Evolutionary conservation across 257 asterid genomes (phyloP), one percentile per base, ranked within the genome.

Genomic region (Solanum arcanum): DNA sequence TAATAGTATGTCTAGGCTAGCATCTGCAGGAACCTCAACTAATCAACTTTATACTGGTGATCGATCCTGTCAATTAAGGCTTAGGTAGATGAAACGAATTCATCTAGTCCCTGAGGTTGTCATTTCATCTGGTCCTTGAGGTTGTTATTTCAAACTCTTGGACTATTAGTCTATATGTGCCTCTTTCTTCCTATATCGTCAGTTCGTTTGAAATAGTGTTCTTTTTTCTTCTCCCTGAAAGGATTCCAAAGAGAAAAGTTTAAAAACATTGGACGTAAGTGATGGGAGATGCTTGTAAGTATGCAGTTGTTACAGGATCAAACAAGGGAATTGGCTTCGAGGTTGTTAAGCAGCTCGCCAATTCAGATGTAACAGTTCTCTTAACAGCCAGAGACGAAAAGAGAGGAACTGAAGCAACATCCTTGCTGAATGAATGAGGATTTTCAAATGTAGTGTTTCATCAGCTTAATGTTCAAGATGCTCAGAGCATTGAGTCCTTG

Each of bases 271-370:
- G 59, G 11, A 6, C 37, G 5, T 14, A 46, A 47, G 20, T 80
- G 73, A 72, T 62, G 62, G 78, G 60, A 66, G 13, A 33, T 66
- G 37, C 62, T 74, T 64, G 11, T 84, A 94, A 98, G 91, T 91
- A 88, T 86, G 98, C 96, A 25, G 96, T 94, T 72, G 97, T 95
- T 47, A 95, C 96, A 7, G 98, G 98, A 89, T 95, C 95, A 16
- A 94, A 95, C 94, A 94, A 92, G 90, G 98, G 98, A 62, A 94
- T 94, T 23, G 98, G 98, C 27, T 78, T 93, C 11, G 96, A 95
- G 92, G 94, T 92, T 6, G 98, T 88, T 68, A 92, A 95, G 42
- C 96, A 93, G 90, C 94, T 96, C 3, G 96, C 98, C 5, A 78
- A 37, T 31, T 93, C 95, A 52, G 97, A 97, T 7, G 89, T 89